Conservation (phyloP, 257 asterid genomes). For the Thymus mandschuricus region DNA sequence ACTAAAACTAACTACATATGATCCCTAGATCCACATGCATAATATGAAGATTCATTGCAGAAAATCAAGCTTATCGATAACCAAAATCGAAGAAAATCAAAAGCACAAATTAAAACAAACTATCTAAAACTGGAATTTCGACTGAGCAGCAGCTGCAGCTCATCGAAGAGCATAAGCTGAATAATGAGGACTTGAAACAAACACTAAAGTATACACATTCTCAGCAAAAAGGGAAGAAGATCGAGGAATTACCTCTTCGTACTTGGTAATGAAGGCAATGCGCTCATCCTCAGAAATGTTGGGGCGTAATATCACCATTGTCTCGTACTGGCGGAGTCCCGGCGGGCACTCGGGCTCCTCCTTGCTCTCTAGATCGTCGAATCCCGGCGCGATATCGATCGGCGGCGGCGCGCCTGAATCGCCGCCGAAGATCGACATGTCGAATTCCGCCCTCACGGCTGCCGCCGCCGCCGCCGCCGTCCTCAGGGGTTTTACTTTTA, state of each 20-base stretch:
- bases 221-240: background rate
- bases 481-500: constrained; percentile 24
- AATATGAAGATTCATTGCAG: no score
- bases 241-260: constrained; percentile 19
- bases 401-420: constrained; percentile 24
- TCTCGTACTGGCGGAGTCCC: constrained; percentile 38
- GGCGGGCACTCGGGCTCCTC: constrained; percentile 37
- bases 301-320: constrained; percentile 36
- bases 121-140: background rate
- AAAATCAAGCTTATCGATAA: no score
- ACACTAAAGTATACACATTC: background rate
- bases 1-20: background rate
- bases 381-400: background rate
- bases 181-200: background rate
- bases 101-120: background rate
- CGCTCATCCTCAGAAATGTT: constrained; percentile 38
- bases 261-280: constrained; percentile 26
- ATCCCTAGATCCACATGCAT: background rate
- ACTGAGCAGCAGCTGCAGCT: background rate
- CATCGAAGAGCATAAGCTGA: background rate
- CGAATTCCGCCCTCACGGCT: constrained; percentile 22
- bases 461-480: background rate
- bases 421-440: constrained; percentile 13
- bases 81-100: background rate
- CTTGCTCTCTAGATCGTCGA: constrained; percentile 17